Evolutionary conservation across 73 alveolate species (phyloP).

Genomic region (Tetrahymena thermophila): DNA sequence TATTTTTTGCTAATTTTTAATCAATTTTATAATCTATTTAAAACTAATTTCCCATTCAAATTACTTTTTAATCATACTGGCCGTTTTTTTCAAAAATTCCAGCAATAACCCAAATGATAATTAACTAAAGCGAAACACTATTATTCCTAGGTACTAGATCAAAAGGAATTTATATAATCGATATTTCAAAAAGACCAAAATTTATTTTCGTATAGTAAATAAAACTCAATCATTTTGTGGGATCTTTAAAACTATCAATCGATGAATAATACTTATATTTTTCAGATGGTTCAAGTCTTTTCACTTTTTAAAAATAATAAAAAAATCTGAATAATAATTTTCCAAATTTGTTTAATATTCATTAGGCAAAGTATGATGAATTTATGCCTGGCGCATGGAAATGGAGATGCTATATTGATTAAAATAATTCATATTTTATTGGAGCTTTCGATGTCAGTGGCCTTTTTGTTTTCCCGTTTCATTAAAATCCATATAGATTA

Average conservation of each 20-base stretch:
- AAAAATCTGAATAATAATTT: no score
- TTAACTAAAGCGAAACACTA: not conserved
- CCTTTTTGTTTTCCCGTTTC: not conserved
- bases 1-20: not conserved
- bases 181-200: not conserved
- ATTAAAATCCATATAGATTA: not conserved
- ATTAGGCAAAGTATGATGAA: not conserved
- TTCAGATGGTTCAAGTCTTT: not conserved
- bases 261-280: not conserved
- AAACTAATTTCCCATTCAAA: not conserved
- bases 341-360: not conserved
- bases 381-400: not conserved
- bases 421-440: no score
- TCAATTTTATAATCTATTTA: no score
- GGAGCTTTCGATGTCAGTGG: not conserved
- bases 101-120: not conserved
- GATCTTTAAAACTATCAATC: not conserved
- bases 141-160: not conserved
- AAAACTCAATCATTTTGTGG: no score
- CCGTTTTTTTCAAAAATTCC: not conserved
- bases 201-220: no score
- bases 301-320: not conserved
- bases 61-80: not conserved
- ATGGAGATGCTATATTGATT: not conserved
- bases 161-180: not conserved